phyloP scores from a whole-genome alignment of 352 stramenopile species.

The Elongisporangium undulatum region DNA sequence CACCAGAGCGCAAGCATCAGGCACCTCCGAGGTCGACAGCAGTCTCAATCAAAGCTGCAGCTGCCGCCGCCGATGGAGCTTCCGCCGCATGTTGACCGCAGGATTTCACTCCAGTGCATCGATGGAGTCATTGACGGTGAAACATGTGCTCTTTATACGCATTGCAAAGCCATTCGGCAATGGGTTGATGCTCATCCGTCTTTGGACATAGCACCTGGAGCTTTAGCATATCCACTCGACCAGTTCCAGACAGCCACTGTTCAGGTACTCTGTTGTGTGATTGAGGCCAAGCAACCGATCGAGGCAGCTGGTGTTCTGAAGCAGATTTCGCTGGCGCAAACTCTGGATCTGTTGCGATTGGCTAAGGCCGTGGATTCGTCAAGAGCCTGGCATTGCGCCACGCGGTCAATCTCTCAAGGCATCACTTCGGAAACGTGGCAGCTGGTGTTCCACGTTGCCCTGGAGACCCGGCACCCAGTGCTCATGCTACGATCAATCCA shows the following conservation, averaged over 20 bases:
- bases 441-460: slow-evolving; percentile 18
- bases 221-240: slow-evolving; percentile 1
- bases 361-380: slow-evolving; percentile 11
- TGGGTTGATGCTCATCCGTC: background rate
- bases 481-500: slow-evolving; percentile 29
- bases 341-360: slow-evolving; percentile 20
- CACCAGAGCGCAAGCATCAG: slow-evolving; percentile 3
- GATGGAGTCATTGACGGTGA: slow-evolving; percentile 8
- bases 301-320: slow-evolving; percentile 10
- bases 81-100: background rate
- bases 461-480: slow-evolving; percentile 24
- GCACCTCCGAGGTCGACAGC: background rate
- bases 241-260: slow-evolving; percentile 7
- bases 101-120: slow-evolving; percentile 12
- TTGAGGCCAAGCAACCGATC: slow-evolving; percentile 11
- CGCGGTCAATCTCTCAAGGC: slow-evolving; percentile 19
- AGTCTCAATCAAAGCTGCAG: background rate
- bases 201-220: slow-evolving; percentile 4
- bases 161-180: slow-evolving; percentile 16
- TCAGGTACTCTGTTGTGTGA: slow-evolving; percentile 8
- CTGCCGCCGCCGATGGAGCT: background rate
- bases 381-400: slow-evolving; percentile 34
- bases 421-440: slow-evolving; percentile 26
- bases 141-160: background rate
- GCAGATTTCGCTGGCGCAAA: slow-evolving; percentile 2